phyloP scores from a whole-genome alignment of 1,284 basidiomycete species.

The Pseudomicrostroma phylloplanum region DNA sequence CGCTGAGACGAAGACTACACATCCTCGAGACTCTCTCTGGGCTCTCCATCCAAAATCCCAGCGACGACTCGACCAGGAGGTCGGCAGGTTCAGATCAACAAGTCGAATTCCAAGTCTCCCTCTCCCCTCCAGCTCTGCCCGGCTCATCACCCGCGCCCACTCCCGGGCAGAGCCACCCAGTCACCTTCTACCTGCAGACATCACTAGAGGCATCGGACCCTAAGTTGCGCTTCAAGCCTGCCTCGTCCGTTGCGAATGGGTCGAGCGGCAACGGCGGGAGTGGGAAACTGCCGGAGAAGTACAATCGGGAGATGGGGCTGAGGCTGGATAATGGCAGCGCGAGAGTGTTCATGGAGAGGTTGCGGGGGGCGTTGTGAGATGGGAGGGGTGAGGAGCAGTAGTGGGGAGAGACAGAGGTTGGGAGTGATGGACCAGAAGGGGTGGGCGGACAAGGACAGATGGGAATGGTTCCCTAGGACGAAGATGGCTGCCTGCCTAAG shows the following conservation, averaged over 20 bases:
- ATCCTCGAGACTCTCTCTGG: background rate
- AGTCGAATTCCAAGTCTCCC: conserved; percentile 1
- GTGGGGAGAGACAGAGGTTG: too few relatives aligned
- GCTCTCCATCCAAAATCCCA: background rate
- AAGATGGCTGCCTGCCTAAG: too few relatives aligned
- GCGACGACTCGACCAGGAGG: background rate
- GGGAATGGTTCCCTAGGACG: too few relatives aligned
- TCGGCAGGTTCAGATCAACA: background rate
- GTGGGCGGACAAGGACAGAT: too few relatives aligned
- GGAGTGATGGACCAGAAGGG: too few relatives aligned
- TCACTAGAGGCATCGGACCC: background rate
- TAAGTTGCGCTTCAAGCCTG: conserved; percentile 4
- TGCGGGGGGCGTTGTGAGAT: conserved; percentile 1
- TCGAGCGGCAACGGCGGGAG: background rate
- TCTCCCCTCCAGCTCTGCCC: background rate
- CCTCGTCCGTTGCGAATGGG: background rate
- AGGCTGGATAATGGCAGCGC: conserved; percentile 1
- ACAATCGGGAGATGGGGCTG: conserved; percentile 1
- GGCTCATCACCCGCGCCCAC: background rate
- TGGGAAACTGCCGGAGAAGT: background rate
- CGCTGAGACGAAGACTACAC: background rate
- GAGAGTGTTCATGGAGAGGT: conserved; percentile 2
- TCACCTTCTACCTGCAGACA: conserved; percentile 3
- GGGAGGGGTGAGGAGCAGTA: too few relatives aligned
- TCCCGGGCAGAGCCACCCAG: background rate